Conservation (phyloP, 805 yeast genomes). For the Kregervanrija fluxuum region DNA sequence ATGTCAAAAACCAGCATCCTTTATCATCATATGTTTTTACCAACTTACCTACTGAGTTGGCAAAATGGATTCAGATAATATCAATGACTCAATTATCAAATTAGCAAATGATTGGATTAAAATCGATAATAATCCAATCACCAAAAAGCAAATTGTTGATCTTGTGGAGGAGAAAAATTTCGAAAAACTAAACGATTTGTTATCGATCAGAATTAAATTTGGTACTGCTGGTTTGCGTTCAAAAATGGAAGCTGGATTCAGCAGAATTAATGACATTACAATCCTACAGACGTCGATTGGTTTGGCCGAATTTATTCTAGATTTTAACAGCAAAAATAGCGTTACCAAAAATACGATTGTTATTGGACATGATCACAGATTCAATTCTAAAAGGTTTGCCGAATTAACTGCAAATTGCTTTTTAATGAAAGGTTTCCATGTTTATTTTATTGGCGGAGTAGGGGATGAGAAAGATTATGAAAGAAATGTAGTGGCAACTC, state of each 20-base stretch:
- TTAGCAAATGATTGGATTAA: conserved; percentile 26
- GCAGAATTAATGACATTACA: conserved; percentile 82
- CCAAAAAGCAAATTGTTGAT: conserved; percentile 48
- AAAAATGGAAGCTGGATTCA: conserved; percentile 84
- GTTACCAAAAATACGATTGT: conserved; percentile 43
- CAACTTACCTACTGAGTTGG: no score
- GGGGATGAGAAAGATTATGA: conserved; percentile 1
- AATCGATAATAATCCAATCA: conserved; percentile 30
- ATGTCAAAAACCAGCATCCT: no score
- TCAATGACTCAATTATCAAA: no score
- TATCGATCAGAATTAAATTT: conserved; percentile 60
- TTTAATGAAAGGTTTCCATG: conserved; percentile 57
- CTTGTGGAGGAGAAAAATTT: conserved; percentile 34
- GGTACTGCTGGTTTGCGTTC: conserved; percentile 94
- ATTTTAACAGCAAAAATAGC: conserved; percentile 15
- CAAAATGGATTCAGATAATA: no score
- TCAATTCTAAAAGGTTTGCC: conserved; percentile 74
- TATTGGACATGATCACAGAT: conserved; percentile 89
- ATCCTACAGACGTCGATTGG: conserved; percentile 90
- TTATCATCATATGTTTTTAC: no score
- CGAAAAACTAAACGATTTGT: conserved; percentile 41
- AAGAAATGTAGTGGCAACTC: conserved; percentile 59
- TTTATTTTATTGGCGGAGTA: conserved; percentile 47
- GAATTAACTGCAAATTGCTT: conserved; percentile 72
- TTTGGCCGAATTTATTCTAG: conserved; percentile 41